Evolutionary conservation across 257 asterid genomes (phyloP), one percentile per base, ranked within the genome.

Genomic region (Gentiana straminea): DNA sequence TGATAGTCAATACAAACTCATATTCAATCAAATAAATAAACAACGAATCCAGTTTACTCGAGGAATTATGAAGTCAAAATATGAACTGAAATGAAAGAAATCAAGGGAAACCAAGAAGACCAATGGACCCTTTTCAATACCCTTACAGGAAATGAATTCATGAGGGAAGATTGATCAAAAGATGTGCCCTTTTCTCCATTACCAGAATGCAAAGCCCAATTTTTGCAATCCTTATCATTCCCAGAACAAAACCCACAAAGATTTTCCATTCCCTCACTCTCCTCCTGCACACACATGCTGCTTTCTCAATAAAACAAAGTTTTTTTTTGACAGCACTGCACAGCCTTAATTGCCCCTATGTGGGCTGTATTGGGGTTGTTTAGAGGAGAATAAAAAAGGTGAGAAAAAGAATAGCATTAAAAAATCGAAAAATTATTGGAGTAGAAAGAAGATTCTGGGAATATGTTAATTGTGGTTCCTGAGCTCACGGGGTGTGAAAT

Each of bases 231-330:
- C 39, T 74, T 64, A 61, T 70, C 71, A 49, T 59, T 75, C 37
- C 57, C 68, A 4, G 82, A 76, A 13, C 76, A 71, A 48, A 84
- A 64, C 39, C 61, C 77, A 45, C 61, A 79, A 65, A 75, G 55
- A 52, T 71, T 79, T 15, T 83, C 88, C 81, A 75, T 78, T 58
- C 64, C 84, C 10, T 77, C 84, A 38, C 60, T 69, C 57, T 71
- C 83, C 61, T 81, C 97, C 71, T 81, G 91, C 52, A 85, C 79
- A 58, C 95, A 79, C 97, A 85, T 85, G 56, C 67, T 61, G 24
- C 12, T 68, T 61, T 12, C 12, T 51, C n/a, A 54, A 48, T 49
- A 70, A 8, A 50, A n/a, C 2, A 2, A 51, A 56, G 11, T 37
- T 33, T 13, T 47, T 47, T n/a, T 7, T 7, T 37, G 1, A 54